These are phyloP conservation scores for Kwoniella mangroviensis DNA, from an alignment of 768 basidiomycete genomes.

Conservation along the genomic window DNA sequence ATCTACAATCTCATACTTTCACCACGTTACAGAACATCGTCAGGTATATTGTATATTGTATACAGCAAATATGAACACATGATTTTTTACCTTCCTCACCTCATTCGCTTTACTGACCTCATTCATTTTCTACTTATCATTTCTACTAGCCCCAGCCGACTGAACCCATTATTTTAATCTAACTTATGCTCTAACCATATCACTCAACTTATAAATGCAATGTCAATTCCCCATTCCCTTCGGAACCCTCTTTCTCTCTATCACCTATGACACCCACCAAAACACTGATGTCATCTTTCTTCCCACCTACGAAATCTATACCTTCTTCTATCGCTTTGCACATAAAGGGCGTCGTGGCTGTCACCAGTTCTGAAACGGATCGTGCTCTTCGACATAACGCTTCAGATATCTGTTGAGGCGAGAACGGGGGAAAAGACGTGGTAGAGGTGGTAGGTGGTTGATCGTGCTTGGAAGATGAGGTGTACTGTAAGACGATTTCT, in stretches of 20 bases:
- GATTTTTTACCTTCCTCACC: too few relatives aligned
- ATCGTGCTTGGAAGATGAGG: slow-evolving; percentile 15
- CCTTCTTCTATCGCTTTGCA: slow-evolving; percentile 77
- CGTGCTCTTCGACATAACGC: slow-evolving; percentile 54
- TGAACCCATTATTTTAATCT: not conserved
- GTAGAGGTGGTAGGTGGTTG: slow-evolving; percentile 26
- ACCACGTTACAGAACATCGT: too few relatives aligned
- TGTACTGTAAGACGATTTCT: slow-evolving; percentile 54
- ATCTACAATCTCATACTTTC: too few relatives aligned
- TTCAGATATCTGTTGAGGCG: slow-evolving; percentile 55
- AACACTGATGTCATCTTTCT: slow-evolving; percentile 79
- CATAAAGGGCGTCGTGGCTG: slow-evolving; percentile 71
- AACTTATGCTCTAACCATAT: not conserved
- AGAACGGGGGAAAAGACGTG: slow-evolving; percentile 39
- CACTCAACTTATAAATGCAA: slow-evolving; percentile 7
- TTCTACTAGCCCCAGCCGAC: too few relatives aligned
- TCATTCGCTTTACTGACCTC: too few relatives aligned
- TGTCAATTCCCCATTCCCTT: not conserved
- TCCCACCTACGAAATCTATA: slow-evolving; percentile 75
- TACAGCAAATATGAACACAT: too few relatives aligned
- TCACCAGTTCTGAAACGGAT: slow-evolving; percentile 44
- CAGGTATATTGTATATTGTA: too few relatives aligned
- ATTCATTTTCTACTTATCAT: too few relatives aligned
- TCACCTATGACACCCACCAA: slow-evolving; percentile 67
- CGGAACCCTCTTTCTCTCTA: slow-evolving; percentile 7